Evolutionary conservation across 192 early-diverging fungal species (phyloP).

Genomic region (Funneliformis geosporum): DNA sequence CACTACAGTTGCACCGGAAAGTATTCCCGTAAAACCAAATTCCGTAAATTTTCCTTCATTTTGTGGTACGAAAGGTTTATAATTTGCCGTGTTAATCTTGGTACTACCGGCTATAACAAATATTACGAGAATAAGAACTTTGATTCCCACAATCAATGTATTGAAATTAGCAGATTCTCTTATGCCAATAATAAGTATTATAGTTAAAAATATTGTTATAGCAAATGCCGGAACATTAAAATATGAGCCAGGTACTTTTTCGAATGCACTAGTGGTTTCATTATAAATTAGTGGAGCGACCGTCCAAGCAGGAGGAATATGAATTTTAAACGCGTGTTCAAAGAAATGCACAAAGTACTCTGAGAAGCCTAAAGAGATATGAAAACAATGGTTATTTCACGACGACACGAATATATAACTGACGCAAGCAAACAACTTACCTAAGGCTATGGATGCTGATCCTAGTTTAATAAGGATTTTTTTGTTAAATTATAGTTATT

Average conservation of each 20-base stretch:
- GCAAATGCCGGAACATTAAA: constrained; percentile 78
- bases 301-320: constrained; percentile 56
- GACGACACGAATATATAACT: neutral
- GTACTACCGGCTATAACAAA: constrained; percentile 79
- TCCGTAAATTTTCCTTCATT: constrained; percentile 52
- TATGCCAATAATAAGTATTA: constrained; percentile 70
- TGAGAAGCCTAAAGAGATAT: constrained; percentile 60
- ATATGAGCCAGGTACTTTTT: constrained; percentile 44
- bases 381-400: neutral
- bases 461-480: constrained; percentile 34
- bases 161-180: constrained; percentile 75
- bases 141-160: constrained; percentile 68
- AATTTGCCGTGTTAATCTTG: constrained; percentile 72
- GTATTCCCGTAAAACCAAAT: constrained; percentile 71
- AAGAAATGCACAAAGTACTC: constrained; percentile 76
- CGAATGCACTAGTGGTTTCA: neutral
- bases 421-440: neutral
- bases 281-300: constrained; percentile 68
- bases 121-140: constrained; percentile 71
- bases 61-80: constrained; percentile 74
- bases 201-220: constrained; percentile 65
- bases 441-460: constrained; percentile 73
- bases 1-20: constrained; percentile 71
- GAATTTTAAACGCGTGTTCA: constrained; percentile 56
- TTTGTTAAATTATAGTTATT: neutral